A percentile compares a stretch with the other conserved stretches of the same genome.
Evolutionary conservation across 202 grass and related monocot genomes (phyloP).

Genomic region (Schoenoplectus triqueter): DNA sequence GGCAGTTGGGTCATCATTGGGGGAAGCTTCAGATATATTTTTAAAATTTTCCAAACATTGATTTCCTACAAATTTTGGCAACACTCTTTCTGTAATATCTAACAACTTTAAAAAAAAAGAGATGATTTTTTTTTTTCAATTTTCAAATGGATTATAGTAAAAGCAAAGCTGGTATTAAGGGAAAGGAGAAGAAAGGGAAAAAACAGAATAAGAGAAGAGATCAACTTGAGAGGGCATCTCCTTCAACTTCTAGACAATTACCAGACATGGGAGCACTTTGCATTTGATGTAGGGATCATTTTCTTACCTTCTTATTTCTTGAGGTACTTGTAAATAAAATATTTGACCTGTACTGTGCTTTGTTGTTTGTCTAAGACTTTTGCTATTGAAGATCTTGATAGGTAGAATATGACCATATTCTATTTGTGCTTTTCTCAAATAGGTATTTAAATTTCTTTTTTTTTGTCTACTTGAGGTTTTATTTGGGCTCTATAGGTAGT

Average conservation of each 20-base stretch:
- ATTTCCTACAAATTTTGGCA: not conserved
- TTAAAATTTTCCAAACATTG: not conserved
- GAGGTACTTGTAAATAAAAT: not conserved
- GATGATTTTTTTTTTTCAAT: not conserved
- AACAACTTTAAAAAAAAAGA: not conserved
- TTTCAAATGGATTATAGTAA: conserved; percentile 6
- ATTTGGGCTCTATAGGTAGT: not conserved
- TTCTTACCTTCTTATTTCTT: conserved; percentile 13
- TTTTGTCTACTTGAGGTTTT: not conserved
- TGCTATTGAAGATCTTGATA: not conserved
- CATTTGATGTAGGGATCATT: conserved; percentile 55
- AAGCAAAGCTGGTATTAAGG: conserved; percentile 49
- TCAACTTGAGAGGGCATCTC: conserved; percentile 29
- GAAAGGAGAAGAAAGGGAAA: conserved; percentile 65
- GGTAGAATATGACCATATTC: too few species aligned
- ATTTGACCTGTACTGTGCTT: not conserved
- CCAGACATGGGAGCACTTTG: conserved; percentile 87
- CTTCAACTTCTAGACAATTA: conserved; percentile 10
- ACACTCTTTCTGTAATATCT: not conserved
- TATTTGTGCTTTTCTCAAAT: too few species aligned
- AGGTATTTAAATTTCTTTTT: not conserved
- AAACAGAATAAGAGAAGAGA: conserved; percentile 70
- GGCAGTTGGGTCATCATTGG: not conserved
- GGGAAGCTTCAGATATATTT: not conserved
- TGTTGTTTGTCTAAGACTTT: not conserved